Percentiles rank a stretch among this genome's conserved stretches.
phyloP scores from a whole-genome alignment of 257 asterid species.

The Anisodus acutangulus region DNA sequence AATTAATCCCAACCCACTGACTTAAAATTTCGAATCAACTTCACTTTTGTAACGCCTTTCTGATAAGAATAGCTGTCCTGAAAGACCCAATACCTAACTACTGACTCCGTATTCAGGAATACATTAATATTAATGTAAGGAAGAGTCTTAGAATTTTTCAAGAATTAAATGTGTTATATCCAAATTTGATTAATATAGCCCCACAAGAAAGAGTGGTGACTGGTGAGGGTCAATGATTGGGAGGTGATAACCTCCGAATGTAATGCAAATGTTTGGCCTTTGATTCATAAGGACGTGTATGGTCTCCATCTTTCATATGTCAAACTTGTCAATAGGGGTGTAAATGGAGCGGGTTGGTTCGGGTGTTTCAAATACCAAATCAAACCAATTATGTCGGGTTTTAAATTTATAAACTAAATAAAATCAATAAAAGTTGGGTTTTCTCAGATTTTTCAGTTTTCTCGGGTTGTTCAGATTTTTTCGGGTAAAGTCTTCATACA shows the following conservation, averaged over 20 bases:
- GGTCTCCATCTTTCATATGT: slow-evolving; percentile 9
- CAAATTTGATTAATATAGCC: not conserved
- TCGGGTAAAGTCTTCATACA: too few species aligned
- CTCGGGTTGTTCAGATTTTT: too few species aligned
- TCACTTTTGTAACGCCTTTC: not conserved
- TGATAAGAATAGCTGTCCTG: not conserved
- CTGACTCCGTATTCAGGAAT: not conserved
- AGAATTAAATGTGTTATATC: not conserved
- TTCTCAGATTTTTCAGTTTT: too few species aligned
- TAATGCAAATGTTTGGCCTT: slow-evolving; percentile 34
- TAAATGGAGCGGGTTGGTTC: too few species aligned
- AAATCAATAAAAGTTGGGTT: too few species aligned
- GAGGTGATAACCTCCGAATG: slow-evolving; percentile 44
- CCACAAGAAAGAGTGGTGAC: slow-evolving; percentile 38
- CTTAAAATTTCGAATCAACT: not conserved
- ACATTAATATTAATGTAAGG: not conserved
- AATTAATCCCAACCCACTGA: too few species aligned
- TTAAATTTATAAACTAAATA: too few species aligned
- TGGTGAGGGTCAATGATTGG: slow-evolving; percentile 38
- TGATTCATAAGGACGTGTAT: not conserved
- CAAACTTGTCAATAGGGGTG: not conserved
- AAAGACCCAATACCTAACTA: slow-evolving; percentile 10
- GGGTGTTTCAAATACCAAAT: too few species aligned
- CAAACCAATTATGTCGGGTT: not conserved
- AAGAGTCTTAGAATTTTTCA: not conserved